Conservation (phyloP, 1,284 basidiomycete species). For the Testicularia cyperi region DNA sequence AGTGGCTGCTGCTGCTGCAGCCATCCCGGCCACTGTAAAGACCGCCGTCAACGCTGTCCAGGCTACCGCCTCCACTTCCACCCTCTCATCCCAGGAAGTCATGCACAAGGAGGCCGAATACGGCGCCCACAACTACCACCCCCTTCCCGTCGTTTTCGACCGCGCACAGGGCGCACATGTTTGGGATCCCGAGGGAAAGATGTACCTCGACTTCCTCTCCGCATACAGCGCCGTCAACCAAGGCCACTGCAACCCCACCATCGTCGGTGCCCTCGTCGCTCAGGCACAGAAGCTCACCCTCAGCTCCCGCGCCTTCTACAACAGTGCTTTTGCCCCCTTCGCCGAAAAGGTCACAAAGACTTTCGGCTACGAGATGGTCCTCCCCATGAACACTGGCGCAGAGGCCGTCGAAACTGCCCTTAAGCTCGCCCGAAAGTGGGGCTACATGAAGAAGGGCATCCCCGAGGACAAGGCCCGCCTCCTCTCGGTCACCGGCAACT, state of each 20-base stretch:
- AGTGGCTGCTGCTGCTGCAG: constrained; percentile 12
- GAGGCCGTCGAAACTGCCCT: constrained; percentile 87
- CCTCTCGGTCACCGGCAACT: constrained; percentile 85
- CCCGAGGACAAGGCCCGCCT: constrained; percentile 81
- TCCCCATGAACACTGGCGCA: constrained; percentile 99
- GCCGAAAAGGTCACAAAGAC: constrained; percentile 80
- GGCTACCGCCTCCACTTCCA: constrained; percentile 22
- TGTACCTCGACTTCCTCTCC: constrained; percentile 74
- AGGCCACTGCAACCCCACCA: constrained; percentile 93
- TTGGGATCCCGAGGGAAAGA: constrained; percentile 85
- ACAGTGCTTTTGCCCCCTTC: constrained; percentile 83
- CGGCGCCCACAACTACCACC: constrained; percentile 88
- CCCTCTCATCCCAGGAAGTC: constrained; percentile 66
- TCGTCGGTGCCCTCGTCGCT: constrained; percentile 76
- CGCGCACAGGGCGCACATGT: constrained; percentile 85
- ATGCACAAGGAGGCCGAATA: constrained; percentile 80
- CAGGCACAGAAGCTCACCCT: constrained; percentile 90
- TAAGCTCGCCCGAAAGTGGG: constrained; percentile 62
- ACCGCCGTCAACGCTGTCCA: constrained; percentile 21
- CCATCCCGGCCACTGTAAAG: constrained; percentile 28
- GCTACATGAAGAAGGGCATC: constrained; percentile 71
- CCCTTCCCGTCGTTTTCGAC: constrained; percentile 91
- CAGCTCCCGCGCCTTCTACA: constrained; percentile 95
- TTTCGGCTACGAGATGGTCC: constrained; percentile 71
- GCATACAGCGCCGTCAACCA: constrained; percentile 85